Evolutionary conservation across 495 filamentous ascomycete species (phyloP), one percentile per base, ranked within the genome.

Genomic region (Stereocaulon alpinum): DNA sequence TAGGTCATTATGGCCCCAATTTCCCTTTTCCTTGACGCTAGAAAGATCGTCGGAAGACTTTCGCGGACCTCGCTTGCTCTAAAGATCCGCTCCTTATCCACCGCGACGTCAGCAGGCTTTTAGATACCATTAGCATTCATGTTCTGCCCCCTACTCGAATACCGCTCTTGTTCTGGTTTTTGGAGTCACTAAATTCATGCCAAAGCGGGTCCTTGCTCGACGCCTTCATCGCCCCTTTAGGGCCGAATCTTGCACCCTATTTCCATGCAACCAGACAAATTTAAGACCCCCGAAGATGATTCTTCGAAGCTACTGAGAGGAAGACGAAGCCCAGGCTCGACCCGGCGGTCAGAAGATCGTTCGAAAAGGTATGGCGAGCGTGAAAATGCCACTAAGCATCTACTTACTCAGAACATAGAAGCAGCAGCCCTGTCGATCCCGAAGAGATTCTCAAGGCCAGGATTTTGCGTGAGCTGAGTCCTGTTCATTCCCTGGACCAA

Each of bases 401-500:
- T 37, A 12, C 34, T 37, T 37, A 37, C 34, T 37, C 2, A 37
- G 34, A 37, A 9, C 9, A 37, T 37, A 37, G 17, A 52, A 37
- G 30, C 40, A 27, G 41, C 34, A 27, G n/a, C 20, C 44, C 41
- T n/a, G 10, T 47, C n/a, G 55, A 58, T 40, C 12, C 44, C 22
- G 37, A 58, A 18, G 47, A 61, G 5, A 30, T 29, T 6, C 57
- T 61, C 54, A 50, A 44, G 40, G 51, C 18, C 24, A 63, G n/a
- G 22, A 61, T 18, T 27, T 24, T 63, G 11, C 45, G 69, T 71
- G 43, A 77, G 82, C 58, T 84, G 12, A 22, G 18, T 10, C 32
- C 57, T 14, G 17, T 11, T 12, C 51, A 20, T 5, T 51, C 61
- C 74, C 71, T 88, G 7, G 69, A 74, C n/a, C 66, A 73, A 14